phyloP scores from a whole-genome alignment of 176 grass and related monocot species.

The Musa troglodytarum region DNA sequence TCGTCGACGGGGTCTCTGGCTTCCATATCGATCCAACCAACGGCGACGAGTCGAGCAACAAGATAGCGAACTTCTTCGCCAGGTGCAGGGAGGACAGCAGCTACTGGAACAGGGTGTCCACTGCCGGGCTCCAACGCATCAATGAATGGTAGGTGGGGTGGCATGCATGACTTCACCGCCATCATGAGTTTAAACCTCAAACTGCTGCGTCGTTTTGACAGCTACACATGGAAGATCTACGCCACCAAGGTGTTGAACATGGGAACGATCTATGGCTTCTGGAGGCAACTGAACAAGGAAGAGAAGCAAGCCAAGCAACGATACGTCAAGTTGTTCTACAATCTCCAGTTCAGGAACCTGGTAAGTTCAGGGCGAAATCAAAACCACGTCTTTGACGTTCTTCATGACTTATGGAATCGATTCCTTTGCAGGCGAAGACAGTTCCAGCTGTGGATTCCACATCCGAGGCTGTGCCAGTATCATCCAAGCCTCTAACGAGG shows the following conservation, averaged over 20 bases:
- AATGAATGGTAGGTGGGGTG: background rate
- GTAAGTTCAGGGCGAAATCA: background rate
- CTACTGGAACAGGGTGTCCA: conserved; percentile 8
- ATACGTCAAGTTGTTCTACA: background rate
- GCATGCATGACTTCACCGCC: background rate
- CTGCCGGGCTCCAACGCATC: conserved; percentile 1
- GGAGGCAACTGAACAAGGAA: conserved; percentile 2
- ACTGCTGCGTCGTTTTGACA: background rate
- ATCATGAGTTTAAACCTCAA: background rate
- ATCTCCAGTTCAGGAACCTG: conserved; percentile 9
- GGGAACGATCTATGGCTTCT: conserved; percentile 7
- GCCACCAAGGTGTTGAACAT: conserved; percentile 17
- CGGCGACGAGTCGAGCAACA: conserved; percentile 6
- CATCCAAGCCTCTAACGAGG: background rate
- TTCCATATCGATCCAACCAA: conserved; percentile 9
- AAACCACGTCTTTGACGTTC: background rate
- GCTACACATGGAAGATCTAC: conserved; percentile 13
- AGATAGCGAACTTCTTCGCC: conserved; percentile 13
- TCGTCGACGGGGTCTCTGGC: conserved; percentile 9
- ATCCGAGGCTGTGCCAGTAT: no score
- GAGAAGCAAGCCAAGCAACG: conserved; percentile 13
- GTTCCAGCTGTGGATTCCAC: background rate
- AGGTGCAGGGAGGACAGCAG: background rate
- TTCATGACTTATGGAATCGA: background rate
- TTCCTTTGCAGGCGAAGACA: conserved; percentile 2